Evolutionary conservation across 305 asterid genomes (phyloP), one percentile per base, ranked within the genome.

Genomic region (Euphrasia arctica): DNA sequence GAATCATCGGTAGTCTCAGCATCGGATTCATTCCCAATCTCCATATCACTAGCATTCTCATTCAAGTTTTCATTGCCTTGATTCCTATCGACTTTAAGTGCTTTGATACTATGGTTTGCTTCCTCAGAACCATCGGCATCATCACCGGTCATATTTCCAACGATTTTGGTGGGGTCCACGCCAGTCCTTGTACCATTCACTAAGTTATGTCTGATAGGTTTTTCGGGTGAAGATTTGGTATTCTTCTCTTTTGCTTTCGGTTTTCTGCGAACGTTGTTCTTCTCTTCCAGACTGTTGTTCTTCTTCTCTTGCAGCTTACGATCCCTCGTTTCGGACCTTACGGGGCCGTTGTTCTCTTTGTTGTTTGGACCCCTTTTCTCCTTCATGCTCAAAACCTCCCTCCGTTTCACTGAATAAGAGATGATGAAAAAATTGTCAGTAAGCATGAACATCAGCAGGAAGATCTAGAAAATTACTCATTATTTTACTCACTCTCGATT

Each of bases 1-100:
- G 95, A 89, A 73, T 78, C 91, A 77, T 60, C 74, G 54, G 77
- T 67, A 36, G 93, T 85, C 70, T 88, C 97, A 65, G 82, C 52
- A 75, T 87, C 95, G 59, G 97, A 85, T 69, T 76, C 96, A 74
- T 84, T 91, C 42, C 65, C 93, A 50, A 73, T 80, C 62, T 75
- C 89, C 83, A 81, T 74, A 79, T 87, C 90, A 76, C 76, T 71
- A 65, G 84, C 70, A 71, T 70, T 78, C 63, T 71, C 82, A 57
- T 72, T 80, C 49, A 60, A 55, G 69, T 77, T 80, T 9, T 70
- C 82, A 62, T 43, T 70, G 70, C 60, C 74, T 39, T 67, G 82
- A 69, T 77, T 79, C 62, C 76, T 83, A 57, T 72, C 81, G 56
- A 68, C 72, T 76, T 78, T 70, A 64, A 57, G 72, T 41, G 68